Percentiles rank a stretch among this genome's conserved stretches.
phyloP scores from a whole-genome alignment of 164 flowering plant species.

The Paratinospora sagittata region DNA sequence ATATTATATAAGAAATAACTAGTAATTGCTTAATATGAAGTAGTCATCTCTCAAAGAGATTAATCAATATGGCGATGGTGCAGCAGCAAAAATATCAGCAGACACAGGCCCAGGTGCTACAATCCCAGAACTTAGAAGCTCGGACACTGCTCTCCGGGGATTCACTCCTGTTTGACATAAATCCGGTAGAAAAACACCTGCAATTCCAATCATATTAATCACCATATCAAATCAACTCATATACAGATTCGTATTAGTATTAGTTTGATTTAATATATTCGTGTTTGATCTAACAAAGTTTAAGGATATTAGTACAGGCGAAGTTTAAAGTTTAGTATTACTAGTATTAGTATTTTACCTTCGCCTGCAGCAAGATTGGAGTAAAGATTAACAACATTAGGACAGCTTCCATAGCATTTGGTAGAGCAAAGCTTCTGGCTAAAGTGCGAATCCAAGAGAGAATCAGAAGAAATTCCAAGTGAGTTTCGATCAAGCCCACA shows the following conservation, averaged over 20 bases:
- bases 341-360: too few relatives aligned
- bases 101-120: slow-evolving; percentile 19
- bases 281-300: too few relatives aligned
- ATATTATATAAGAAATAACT: too few relatives aligned
- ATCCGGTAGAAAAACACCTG: slow-evolving; percentile 68
- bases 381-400: slow-evolving; percentile 78
- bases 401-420: slow-evolving; percentile 53
- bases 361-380: slow-evolving; percentile 85
- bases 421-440: slow-evolving; percentile 62
- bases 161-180: slow-evolving; percentile 44
- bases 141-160: slow-evolving; percentile 60
- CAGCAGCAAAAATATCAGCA: background rate
- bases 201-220: background rate
- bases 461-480: slow-evolving; percentile 75
- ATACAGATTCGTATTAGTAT: too few relatives aligned
- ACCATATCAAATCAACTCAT: too few relatives aligned
- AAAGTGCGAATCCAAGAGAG: slow-evolving; percentile 60
- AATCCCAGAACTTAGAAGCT: slow-evolving; percentile 58
- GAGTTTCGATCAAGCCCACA: slow-evolving; percentile 68
- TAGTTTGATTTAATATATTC: too few relatives aligned
- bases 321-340: too few relatives aligned
- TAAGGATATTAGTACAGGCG: background rate
- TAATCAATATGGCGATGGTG: background rate
- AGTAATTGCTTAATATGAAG: too few relatives aligned
- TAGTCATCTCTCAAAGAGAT: too few relatives aligned